phyloP scores from a whole-genome alignment of 768 basidiomycete species.

The Amanita thiersii region DNA sequence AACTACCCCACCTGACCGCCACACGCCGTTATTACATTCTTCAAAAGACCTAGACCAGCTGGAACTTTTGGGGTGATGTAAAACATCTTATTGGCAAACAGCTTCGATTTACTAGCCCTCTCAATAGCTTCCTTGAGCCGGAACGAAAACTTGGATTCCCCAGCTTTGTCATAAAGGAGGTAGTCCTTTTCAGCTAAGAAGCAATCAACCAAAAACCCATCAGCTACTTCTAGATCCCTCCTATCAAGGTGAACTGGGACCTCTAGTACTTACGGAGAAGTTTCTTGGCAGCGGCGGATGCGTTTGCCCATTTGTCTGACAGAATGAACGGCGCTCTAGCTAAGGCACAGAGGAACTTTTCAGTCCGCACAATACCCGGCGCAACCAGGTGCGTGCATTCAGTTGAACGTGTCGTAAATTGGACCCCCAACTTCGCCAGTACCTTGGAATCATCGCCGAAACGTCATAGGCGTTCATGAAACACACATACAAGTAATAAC shows the following conservation, averaged over 20 bases:
- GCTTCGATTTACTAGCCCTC: constrained; percentile 44
- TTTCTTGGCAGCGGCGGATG: constrained; percentile 44
- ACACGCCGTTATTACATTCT: constrained; percentile 57
- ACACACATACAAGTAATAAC: neutral
- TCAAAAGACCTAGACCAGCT: constrained; percentile 52
- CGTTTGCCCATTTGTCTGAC: constrained; percentile 58
- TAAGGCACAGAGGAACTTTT: constrained; percentile 81
- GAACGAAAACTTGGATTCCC: constrained; percentile 63
- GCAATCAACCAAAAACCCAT: neutral
- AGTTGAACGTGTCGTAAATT: constrained; percentile 45
- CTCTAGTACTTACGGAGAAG: constrained; percentile 70
- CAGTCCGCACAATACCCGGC: constrained; percentile 65
- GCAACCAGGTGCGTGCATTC: constrained; percentile 80
- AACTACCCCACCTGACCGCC: constrained; percentile 56
- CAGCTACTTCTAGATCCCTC: too few relatives aligned
- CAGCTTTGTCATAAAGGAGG: constrained; percentile 47
- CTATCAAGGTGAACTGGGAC: too few relatives aligned
- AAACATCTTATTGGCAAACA: constrained; percentile 62
- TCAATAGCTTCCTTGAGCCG: constrained; percentile 51
- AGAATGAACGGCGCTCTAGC: constrained; percentile 55
- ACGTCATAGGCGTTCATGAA: neutral
- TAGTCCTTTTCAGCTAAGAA: constrained; percentile 56
- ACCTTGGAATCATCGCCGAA: constrained; percentile 38
- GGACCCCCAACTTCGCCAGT: constrained; percentile 59
- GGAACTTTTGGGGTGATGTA: constrained; percentile 66